A percentile compares a stretch with the other conserved stretches of the same genome.
Evolutionary conservation across 106 monocot genomes (phyloP).

Genomic region (Acorus gramineus): DNA sequence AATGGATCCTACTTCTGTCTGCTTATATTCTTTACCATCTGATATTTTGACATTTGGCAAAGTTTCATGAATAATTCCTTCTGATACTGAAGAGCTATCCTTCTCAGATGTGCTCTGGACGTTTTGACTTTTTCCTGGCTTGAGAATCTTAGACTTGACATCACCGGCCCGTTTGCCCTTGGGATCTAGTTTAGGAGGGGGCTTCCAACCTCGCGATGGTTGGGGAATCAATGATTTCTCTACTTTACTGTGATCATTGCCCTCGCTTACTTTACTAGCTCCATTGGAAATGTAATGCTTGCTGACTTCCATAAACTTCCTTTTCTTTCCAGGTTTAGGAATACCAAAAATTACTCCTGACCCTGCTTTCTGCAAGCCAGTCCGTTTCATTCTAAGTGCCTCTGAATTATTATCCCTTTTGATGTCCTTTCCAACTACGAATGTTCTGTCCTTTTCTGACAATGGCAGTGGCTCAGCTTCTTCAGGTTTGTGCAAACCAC

Average conservation of each 20-base stretch:
- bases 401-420: conserved; percentile 28
- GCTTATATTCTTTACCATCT: conserved; percentile 16
- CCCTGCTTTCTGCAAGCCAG: conserved; percentile 65
- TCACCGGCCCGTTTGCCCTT: conserved; percentile 33
- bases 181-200: conserved; percentile 33
- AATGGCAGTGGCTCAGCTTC: conserved; percentile 35
- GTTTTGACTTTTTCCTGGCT: conserved; percentile 32
- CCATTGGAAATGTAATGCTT: conserved; percentile 73
- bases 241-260: conserved; percentile 34
- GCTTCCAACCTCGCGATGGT: conserved; percentile 31
- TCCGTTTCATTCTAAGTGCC: conserved; percentile 26
- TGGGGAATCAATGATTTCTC: conserved; percentile 65
- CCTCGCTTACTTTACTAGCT: conserved; percentile 31
- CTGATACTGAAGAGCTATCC: conserved; percentile 15
- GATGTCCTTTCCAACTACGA: conserved; percentile 48
- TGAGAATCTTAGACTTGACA: conserved; percentile 27
- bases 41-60: conserved; percentile 11
- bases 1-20: conserved; percentile 17
- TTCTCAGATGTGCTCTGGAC: conserved; percentile 19
- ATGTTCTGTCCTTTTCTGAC: conserved; percentile 51
- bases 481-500: conserved; percentile 25
- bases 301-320: conserved; percentile 98
- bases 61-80: conserved; percentile 12
- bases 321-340: conserved; percentile 91
- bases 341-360: conserved; percentile 83